Evolutionary conservation across 805 yeast genomes (phyloP), one percentile per base, ranked within the genome.

Genomic region (Citeromyces nyonsensis): DNA sequence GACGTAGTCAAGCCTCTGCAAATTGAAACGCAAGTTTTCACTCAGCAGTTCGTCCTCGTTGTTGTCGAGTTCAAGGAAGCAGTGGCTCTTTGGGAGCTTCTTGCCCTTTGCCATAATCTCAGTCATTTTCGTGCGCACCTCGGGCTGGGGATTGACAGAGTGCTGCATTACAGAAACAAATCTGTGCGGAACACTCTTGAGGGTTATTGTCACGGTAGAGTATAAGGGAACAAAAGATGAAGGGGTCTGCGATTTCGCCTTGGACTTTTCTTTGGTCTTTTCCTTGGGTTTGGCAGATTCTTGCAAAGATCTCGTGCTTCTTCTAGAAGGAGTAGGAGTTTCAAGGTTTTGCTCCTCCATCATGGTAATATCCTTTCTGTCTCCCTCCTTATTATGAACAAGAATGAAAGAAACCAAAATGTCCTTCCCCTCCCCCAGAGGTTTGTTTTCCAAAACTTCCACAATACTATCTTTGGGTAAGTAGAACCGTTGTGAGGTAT

Each of bases 31-130:
- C 26, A 79, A 49, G 6, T 61, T 58, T 42, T 81, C 91, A 0
- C 81, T 80, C 30, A 79, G 43, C 1, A 54, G 51, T 39, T 74
- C 82, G 47, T 81, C 91, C 34, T 71, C 68, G 30, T 68, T 63
- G 1, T 84, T 86, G 49, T 80, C 91, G 8, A 88, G 61, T 43
- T 80, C 83, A 44, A 77, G 82, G 95, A 95, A 85, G 13, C 84
- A 56, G 47, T 78, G 68, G 42, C 71, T 70, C 24, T 69, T 69
- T 5, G 76, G 56, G 3, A 73, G 53, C 36, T 84, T 61, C 1
- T 61, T 59, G 2, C 95, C 94, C 12, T 52, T 56, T 10, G 59
- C 56, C 35, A 84, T 49, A 4, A 76, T 66, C 7, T 61, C 55
- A 26, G 62, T 60, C 95, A 88, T 84, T 12, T 62, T 54, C 11